Base-by-base conservation (phyloP, 495 filamentous ascomycete genomes). In the Hapsidospora chrysogenum region DNA sequence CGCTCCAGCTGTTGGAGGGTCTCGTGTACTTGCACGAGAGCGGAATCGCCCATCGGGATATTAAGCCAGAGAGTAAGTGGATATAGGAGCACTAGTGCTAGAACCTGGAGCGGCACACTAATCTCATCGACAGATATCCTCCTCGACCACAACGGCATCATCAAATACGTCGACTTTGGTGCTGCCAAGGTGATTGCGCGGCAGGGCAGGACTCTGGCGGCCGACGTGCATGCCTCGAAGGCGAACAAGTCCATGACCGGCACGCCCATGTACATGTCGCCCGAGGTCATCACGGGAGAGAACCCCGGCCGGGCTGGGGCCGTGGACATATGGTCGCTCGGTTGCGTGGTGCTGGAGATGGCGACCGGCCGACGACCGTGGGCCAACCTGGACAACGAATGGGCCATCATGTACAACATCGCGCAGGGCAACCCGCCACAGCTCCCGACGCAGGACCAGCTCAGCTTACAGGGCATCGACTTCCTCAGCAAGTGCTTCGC, bases 351-450 rank as follows among this genome's bases (percentile, higher is more conserved):
- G 44, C 71, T 94, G 19, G 89, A 97, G 53, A 96, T 96, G 92
- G 84, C 85, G 13, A 96, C 86, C 1, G 89, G 89, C 20, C 73
- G 85, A 34, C 76, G 92, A 18, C 89, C 89, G 14, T 97, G 89
- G 89, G 86, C 86, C n/a, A 79, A 75, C 41, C 70, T 96, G 5
- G 89, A 97, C 59, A 97, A 97, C 52, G 89, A 97, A 53, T 97
- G 89, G 87, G 89, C 89, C 22, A 96, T 97, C 59, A 97, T 97
- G 89, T 97, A 94, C 71, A 95, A 96, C 56, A 97, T 97, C 42
- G 89, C 89, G 3, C 85, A 92, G 47, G 89, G 89, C 36, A 92
- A 95, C 43, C 76, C 82, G 36, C 89, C 89, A 2, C 75, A 80
- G 41, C 63, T 96, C 20, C 89, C 89, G 10, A 59, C 65, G 2